Base-by-base conservation (phyloP, 2,329 filamentous ascomycete species). In the Fusarium sp. region DNA sequence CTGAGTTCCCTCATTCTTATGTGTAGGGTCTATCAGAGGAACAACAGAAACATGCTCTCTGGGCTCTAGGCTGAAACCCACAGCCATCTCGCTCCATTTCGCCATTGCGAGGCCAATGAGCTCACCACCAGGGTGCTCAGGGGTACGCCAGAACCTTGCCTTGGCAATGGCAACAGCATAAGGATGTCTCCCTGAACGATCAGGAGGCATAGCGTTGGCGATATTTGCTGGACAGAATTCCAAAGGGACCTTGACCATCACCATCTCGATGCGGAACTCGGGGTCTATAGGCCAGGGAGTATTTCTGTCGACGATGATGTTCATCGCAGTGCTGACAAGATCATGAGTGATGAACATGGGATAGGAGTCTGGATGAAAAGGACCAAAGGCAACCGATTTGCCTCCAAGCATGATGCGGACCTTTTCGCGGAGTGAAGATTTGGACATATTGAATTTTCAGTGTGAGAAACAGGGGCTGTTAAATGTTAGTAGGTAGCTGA, bases 121-220 rank as follows among this genome's bases (percentile, higher is more conserved):
- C 24, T 67, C 56, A 41, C 66, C 66, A 11, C 55, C 56, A 23
- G 56, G 47, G 3, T 69, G 31, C 13, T 62, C 46, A 18, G 42
- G 29, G 12, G 66, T 69, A 37, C 55, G 35, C 2, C 28, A 50
- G 23, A 69, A 68, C 20, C 54, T 68, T 12, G 41, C 58, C 12
- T 44, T 31, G 9, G 47, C 59, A 23, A 68, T 39, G 15, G 41
- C 33, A 42, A 39, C 23, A 18, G 41, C 39, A 46, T 62, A 68
- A 16, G 39, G 38, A 29, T 66, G 37, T 39, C 13, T 59, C 23
- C 29, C 60, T 10, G 26, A 18, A 7, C 29, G 26, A 33, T 44
- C 43, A 24, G 53, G 28, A 7, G 59, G 38, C 44, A 64, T 65
- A 20, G 21, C 28, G 10, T 64, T 46, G 18, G 21, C 21, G 10